Percentiles rank a stretch among this genome's conserved stretches.
phyloP scores from a whole-genome alignment of 2,329 filamentous ascomycete species.

The Neofusicoccum parvum region DNA sequence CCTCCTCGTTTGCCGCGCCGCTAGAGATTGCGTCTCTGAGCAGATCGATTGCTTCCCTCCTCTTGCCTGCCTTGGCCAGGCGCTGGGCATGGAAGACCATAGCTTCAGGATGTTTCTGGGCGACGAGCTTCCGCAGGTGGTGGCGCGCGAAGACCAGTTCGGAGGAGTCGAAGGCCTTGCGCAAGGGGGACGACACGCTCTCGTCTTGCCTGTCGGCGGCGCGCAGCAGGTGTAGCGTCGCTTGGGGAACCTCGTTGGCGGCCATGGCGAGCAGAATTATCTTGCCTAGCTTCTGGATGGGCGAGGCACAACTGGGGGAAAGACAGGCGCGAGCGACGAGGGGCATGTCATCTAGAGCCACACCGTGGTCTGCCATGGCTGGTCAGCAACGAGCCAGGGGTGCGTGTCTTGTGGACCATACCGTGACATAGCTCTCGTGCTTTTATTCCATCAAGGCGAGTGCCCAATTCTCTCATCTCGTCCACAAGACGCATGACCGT shows the following conservation, averaged over 20 bases:
- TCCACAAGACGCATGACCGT: background rate
- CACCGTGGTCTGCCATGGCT: background rate
- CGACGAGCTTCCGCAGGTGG: background rate
- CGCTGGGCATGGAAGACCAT: background rate
- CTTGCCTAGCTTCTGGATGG: background rate
- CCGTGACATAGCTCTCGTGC: background rate
- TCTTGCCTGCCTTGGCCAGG: background rate
- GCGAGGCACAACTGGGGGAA: background rate
- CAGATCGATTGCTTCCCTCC: background rate
- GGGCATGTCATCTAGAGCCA: background rate
- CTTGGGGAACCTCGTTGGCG: background rate
- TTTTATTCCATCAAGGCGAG: background rate
- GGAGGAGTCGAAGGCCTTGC: background rate
- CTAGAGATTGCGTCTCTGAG: background rate
- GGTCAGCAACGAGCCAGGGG: background rate
- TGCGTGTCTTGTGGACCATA: background rate
- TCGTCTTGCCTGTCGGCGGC: background rate
- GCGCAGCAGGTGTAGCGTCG: constrained; percentile 4
- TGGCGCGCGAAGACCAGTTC: background rate
- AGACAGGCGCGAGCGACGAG: constrained; percentile 1
- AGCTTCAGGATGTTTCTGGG: background rate
- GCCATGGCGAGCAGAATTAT: background rate
- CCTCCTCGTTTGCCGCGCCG: background rate
- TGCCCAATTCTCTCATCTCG: background rate
- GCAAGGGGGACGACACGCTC: background rate